Conservation (phyloP, 768 basidiomycete species). For the Termitomyces sp. region DNA sequence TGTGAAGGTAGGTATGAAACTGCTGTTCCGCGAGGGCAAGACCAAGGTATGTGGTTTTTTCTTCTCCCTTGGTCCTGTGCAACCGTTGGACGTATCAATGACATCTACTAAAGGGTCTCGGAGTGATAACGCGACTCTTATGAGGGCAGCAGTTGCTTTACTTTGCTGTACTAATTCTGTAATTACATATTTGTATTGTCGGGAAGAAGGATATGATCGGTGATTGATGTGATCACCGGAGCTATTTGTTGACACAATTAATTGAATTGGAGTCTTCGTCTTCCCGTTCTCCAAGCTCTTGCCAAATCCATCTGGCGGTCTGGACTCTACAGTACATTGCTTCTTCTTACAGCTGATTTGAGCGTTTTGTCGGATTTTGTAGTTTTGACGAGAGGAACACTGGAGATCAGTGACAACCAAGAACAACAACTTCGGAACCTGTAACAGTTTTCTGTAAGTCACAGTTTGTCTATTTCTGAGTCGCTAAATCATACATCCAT, state of each 20-base stretch:
- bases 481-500: neutral
- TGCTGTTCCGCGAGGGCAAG: constrained; percentile 92
- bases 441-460: constrained; percentile 7
- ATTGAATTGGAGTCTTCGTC: neutral
- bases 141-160: constrained; percentile 26
- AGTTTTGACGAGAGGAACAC: neutral
- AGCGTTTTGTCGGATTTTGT: neutral
- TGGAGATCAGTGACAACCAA: neutral
- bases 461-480: neutral
- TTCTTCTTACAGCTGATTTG: neutral
- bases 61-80: neutral
- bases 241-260: constrained; percentile 4
- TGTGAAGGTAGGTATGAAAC: constrained; percentile 89
- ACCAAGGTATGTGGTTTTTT: constrained; percentile 63
- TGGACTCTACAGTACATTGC: neutral
- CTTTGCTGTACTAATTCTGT: neutral
- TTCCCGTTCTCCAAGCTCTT: neutral
- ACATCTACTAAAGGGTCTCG: constrained; percentile 52
- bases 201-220: neutral
- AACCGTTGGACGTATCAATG: neutral
- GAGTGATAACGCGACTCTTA: constrained; percentile 66
- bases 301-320: neutral
- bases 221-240: constrained; percentile 2
- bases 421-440: neutral
- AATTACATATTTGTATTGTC: constrained; percentile 1